Evolutionary conservation across 345 rosid genomes (phyloP), one percentile per base, ranked within the genome.

Genomic region (Capsella bursapastoris): DNA sequence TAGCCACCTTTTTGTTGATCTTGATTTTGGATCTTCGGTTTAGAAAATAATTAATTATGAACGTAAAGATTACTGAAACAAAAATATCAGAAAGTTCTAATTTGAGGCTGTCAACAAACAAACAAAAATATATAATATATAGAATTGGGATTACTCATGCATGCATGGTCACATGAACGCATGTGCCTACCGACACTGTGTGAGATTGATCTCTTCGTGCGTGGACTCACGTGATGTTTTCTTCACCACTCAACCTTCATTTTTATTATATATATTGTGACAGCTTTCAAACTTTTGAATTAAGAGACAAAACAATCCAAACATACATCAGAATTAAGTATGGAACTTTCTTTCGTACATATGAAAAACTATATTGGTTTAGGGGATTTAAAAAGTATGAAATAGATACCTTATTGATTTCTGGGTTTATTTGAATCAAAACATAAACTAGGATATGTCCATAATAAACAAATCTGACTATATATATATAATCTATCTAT

Each of bases 101-200:
- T 15, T 49, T 18, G 27, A 5, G 27, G 52, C 9, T 16, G 52
- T 48, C 37, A 29, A 29, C 31, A 29, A 2, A 29, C 32, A 29
- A 29, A 29, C 3, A 16, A 50, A 1, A 8, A 18, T 9, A 50
- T 3, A 3, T 1, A 16, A 3, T 1, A 22, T 22, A 22, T 22
- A 22, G 25, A 22, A 22, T 22, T 22, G 25, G 25, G 25, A 22
- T 22, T 22, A 22, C 25, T 22, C 25, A 6, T 66, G 3, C 25
- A 60, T 12, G 40, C 10, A 60, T 13, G 49, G 65, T 40, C 65
- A 60, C 65, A 22, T 60, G 69, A 48, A 47, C 5, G 31, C 71
- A 73, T 11, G 77, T 64, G 77, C 55, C 71, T 73, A 51, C 78
- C 71, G 78, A 73, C 78, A 73, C 47, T 55, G 15, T 55, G 15